Evolutionary conservation across 768 basidiomycete species (phyloP).

Genomic region (Lentinula guzmanii): DNA sequence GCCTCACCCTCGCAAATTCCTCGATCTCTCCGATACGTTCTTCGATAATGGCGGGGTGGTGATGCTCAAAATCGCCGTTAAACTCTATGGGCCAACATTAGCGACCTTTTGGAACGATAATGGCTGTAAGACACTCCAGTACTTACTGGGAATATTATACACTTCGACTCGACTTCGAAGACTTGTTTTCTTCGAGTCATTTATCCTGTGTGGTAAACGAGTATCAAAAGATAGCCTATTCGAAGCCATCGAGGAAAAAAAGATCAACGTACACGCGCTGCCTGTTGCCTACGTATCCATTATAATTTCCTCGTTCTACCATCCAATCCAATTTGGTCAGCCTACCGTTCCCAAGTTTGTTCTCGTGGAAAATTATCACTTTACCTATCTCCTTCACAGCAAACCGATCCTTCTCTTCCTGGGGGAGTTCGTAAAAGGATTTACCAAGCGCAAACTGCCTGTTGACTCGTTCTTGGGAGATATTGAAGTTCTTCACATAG

Average conservation of each 20-base stretch:
- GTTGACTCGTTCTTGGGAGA: slow-evolving; percentile 42
- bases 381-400: slow-evolving; percentile 27
- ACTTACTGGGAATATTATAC: slow-evolving; percentile 43
- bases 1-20: slow-evolving; percentile 30
- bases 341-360: background rate
- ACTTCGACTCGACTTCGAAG: slow-evolving; percentile 38
- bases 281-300: slow-evolving; percentile 44
- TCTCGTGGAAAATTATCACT: background rate
- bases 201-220: slow-evolving; percentile 18
- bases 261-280: slow-evolving; percentile 24
- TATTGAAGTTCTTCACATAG: slow-evolving; percentile 47
- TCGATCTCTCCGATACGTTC: slow-evolving; percentile 37
- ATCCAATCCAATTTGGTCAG: background rate
- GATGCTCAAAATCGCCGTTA: slow-evolving; percentile 32
- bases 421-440: slow-evolving; percentile 41
- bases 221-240: background rate
- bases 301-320: slow-evolving; percentile 35
- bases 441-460: slow-evolving; percentile 42
- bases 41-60: slow-evolving; percentile 32
- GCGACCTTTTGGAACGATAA: background rate
- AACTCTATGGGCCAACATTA: slow-evolving; percentile 25
- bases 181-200: slow-evolving; percentile 22
- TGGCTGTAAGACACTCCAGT: too few species aligned
- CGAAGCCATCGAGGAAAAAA: background rate
- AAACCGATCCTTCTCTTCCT: slow-evolving; percentile 44